phyloP scores from a whole-genome alignment of 805 yeast species.

The Vanderwaltozyma verrucispora region DNA sequence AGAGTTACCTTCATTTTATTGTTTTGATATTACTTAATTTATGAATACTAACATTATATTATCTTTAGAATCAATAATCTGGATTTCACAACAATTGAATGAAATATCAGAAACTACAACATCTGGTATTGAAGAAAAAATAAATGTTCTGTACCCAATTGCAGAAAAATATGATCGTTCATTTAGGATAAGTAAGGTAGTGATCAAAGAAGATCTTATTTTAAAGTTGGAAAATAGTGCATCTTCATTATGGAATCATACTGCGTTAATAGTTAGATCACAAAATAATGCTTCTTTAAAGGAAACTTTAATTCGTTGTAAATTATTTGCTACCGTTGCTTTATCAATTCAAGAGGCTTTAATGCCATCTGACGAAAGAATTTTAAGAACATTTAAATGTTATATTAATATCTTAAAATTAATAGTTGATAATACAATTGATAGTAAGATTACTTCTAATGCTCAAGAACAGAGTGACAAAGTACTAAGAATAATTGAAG shows the following conservation, averaged over 20 bases:
- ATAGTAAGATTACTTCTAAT: conserved; percentile 8
- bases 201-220: conserved; percentile 10
- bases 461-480: conserved; percentile 27
- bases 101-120: background rate
- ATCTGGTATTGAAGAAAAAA: conserved; percentile 6
- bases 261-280: conserved; percentile 21
- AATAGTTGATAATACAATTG: conserved; percentile 19
- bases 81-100: conserved; percentile 13
- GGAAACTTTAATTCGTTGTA: conserved; percentile 10
- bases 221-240: conserved; percentile 24
- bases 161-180: conserved; percentile 26
- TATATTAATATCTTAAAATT: conserved; percentile 22
- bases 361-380: conserved; percentile 13
- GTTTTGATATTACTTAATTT: no score
- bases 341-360: conserved; percentile 27
- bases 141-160: conserved; percentile 22
- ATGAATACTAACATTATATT: no score
- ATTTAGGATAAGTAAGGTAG: conserved; percentile 16
- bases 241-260: conserved; percentile 31
- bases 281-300: conserved; percentile 6
- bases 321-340: conserved; percentile 26
- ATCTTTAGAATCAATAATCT: conserved; percentile 12
- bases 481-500: conserved; percentile 16
- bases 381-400: conserved; percentile 27
- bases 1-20: no score